Conservation (phyloP, 148 eudicot species). For the Chenopodium berlandieri region DNA sequence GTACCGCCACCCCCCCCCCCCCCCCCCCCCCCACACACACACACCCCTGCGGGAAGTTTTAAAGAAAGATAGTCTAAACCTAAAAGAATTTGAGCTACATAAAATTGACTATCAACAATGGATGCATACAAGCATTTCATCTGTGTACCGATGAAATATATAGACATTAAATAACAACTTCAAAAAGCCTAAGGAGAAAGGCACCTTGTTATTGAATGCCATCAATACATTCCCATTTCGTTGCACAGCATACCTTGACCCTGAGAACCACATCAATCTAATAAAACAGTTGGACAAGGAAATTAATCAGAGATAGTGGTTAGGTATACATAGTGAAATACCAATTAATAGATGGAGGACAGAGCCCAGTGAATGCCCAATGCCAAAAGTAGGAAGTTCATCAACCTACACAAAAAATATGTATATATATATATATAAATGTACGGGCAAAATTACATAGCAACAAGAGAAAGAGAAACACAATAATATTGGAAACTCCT, state of each 20-base stretch:
- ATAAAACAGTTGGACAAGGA: slow-evolving; percentile 13
- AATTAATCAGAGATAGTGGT: background rate
- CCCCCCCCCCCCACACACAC: no score
- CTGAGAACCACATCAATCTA: slow-evolving; percentile 43
- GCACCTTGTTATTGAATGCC: slow-evolving; percentile 94
- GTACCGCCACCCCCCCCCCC: no score
- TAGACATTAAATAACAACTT: background rate
- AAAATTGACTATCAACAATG: background rate
- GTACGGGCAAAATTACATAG: slow-evolving; percentile 6
- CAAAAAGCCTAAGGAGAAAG: background rate
- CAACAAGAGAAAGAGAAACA: background rate
- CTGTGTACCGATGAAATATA: background rate
- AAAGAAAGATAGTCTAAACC: background rate
- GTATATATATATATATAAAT: slow-evolving; percentile 1
- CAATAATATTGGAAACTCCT: slow-evolving; percentile 42
- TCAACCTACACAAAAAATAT: slow-evolving; percentile 41
- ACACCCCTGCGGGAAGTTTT: no score
- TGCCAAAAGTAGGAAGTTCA: slow-evolving; percentile 85
- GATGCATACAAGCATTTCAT: background rate
- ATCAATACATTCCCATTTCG: slow-evolving; percentile 75
- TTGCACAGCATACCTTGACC: slow-evolving; percentile 90
- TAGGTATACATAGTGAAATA: slow-evolving; percentile 18
- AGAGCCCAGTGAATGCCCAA: slow-evolving; percentile 97
- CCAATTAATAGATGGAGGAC: slow-evolving; percentile 90
- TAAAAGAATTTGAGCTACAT: background rate